These are phyloP conservation scores for Solanum bulbocastanum DNA, from an alignment of 257 asterid species.

Conservation along the genomic window DNA sequence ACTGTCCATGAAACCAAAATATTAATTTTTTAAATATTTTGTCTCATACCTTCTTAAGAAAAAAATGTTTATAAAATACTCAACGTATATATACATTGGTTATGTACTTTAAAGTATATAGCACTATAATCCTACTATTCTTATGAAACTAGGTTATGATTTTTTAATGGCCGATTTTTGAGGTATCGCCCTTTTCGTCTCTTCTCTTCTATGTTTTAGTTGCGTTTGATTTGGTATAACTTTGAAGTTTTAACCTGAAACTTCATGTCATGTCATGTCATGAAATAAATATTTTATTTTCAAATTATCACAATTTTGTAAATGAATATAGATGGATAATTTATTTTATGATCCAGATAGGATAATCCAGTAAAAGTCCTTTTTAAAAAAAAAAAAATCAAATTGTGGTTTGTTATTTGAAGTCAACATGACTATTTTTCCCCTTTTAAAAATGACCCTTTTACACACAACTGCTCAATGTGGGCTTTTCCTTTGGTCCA, in stretches of 20 bases:
- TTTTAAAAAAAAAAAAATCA: neutral
- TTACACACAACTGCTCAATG: neutral
- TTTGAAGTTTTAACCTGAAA: neutral
- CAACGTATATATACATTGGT: neutral
- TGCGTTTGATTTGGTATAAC: neutral
- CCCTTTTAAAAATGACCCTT: neutral
- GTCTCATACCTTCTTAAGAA: neutral
- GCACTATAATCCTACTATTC: neutral
- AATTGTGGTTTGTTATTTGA: neutral
- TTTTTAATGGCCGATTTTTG: neutral
- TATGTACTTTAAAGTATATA: neutral
- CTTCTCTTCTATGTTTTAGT: neutral
- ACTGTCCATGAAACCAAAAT: neutral
- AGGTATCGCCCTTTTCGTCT: no score
- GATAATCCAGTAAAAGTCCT: neutral
- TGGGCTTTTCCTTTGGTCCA: slow-evolving; percentile 2
- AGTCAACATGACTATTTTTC: neutral
- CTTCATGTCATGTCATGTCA: neutral
- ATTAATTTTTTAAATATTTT: neutral
- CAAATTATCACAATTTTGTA: neutral
- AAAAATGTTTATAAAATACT: neutral
- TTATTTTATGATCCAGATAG: neutral
- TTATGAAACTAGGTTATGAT: neutral
- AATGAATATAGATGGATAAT: neutral
- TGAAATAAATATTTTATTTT: neutral